Base-by-base conservation (phyloP, 805 yeast genomes). In the Candida jianshihensis region DNA sequence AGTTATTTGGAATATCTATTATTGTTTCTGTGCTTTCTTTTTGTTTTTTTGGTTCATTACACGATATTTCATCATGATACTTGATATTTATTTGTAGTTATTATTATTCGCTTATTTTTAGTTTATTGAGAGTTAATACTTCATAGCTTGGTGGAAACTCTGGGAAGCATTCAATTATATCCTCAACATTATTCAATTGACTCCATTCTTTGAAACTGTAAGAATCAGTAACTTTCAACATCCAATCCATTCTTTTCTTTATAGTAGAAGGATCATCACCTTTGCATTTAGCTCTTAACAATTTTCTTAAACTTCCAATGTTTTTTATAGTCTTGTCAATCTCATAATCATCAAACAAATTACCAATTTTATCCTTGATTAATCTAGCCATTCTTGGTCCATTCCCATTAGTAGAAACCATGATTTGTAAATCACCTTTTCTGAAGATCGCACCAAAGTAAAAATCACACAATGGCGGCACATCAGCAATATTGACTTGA, bases 361-460 rank as follows among this genome's bases (percentile, higher is more conserved):
- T 59, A 31, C 64, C 69, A 26, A 85, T 61, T 44, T 71, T 70
- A 37, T 71, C 67, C 17, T 80, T 71, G 37, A 85, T 78, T 26
- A 74, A 60, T 39, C 74, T 70, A 35, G 87, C 80, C 47, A 85
- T 68, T 36, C 92, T 60, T 1, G 95, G 95, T 2, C 89, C 80
- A 48, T 78, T 73, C 4, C 95, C 94, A 55, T 83, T 84, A 11
- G 95, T 83, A 27, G 86, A 75, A 12, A 85, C 81, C 89, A 85
- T 79, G 26, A 85, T 69, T 53, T 84, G 92, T 34, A 85, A 61
- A 13, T 78, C 74, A 13, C 89, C 92, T 44, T 73, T 73, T 49
- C 83, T 69, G 55, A 74, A 77, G 63, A 81, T 77, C 18, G 89
- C 74, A 1, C 95, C 95, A 56, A 85, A 85, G 61, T 83, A 85